These are phyloP conservation scores for Glycine tomentella DNA, from an alignment of 306 rosid genomes.

Conservation along the genomic window DNA sequence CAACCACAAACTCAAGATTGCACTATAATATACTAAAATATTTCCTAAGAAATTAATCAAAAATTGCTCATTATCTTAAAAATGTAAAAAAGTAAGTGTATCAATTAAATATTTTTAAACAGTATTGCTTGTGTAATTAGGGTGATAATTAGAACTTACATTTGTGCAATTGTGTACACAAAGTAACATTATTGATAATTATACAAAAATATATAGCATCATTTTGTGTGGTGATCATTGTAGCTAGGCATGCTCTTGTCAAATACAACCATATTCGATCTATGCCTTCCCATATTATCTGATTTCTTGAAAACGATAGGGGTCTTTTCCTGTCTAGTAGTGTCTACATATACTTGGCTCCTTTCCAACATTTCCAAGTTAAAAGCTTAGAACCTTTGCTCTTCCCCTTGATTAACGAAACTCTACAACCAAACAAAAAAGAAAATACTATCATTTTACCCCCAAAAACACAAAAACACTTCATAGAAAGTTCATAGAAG, in stretches of 20 bases:
- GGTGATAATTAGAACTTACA: not conserved
- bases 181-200: not conserved
- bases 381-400: not conserved
- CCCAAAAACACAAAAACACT: not conserved
- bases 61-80: no score
- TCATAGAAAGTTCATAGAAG: conserved; percentile 2
- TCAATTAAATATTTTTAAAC: not conserved
- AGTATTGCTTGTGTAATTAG: not conserved
- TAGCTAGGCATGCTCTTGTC: not conserved
- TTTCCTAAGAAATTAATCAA: no score
- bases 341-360: not conserved
- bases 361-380: not conserved
- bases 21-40: no score
- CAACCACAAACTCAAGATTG: no score
- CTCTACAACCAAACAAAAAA: no score
- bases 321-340: not conserved
- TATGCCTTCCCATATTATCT: not conserved
- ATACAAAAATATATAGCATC: not conserved
- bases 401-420: not conserved
- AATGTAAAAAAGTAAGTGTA: no score
- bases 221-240: not conserved
- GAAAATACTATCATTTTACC: not conserved
- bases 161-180: not conserved
- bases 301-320: conserved; percentile 1
- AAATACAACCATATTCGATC: not conserved